phyloP scores from a whole-genome alignment of 768 basidiomycete species.

The Lactarius evosmus region DNA sequence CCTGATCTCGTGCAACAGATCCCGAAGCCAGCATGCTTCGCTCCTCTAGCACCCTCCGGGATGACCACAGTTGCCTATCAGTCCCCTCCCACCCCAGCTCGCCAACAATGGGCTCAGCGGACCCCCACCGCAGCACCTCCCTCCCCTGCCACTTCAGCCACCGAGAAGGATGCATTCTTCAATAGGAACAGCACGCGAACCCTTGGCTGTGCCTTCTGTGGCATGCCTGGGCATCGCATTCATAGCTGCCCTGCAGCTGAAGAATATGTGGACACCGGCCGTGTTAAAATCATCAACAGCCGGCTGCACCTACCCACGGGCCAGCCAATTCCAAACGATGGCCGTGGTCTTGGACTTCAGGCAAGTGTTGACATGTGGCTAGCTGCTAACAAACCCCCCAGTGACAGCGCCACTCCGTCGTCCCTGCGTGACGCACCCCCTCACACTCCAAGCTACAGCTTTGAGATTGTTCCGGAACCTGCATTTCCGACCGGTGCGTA shows the following conservation, averaged over 20 bases:
- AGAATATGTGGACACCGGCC: background rate
- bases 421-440: too few relatives aligned
- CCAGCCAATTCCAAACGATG: background rate
- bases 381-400: background rate
- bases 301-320: background rate
- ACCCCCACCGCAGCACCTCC: too few relatives aligned
- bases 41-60: background rate
- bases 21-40: background rate
- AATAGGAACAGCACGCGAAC: background rate
- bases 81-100: background rate
- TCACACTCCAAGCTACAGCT: too few relatives aligned
- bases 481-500: too few relatives aligned
- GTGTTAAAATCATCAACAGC: background rate
- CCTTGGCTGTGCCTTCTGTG: slow-evolving; percentile 5
- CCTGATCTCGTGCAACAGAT: background rate
- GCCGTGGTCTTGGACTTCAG: background rate
- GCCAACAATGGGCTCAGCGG: background rate
- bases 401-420: too few relatives aligned
- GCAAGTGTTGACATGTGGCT: background rate
- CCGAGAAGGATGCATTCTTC: background rate
- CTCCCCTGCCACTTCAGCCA: too few relatives aligned
- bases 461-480: too few relatives aligned
- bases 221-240: background rate
- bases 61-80: background rate
- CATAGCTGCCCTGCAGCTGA: background rate